These are phyloP conservation scores for Penicillium nucicola DNA, from an alignment of 495 filamentous ascomycete genomes.

Conservation along the genomic window DNA sequence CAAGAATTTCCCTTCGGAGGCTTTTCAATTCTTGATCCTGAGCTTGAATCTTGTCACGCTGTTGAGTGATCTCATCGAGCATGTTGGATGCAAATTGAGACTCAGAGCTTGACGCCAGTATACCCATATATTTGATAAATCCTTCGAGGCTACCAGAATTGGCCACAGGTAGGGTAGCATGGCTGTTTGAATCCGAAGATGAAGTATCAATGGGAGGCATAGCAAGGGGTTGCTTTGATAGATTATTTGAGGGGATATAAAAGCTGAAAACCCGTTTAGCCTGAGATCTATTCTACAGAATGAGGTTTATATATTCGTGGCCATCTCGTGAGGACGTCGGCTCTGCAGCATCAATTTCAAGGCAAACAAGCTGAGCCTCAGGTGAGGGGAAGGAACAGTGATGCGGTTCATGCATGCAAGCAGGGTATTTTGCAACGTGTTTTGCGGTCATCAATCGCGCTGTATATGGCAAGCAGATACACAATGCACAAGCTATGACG, in stretches of 20 bases:
- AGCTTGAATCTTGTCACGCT: conserved; percentile 2
- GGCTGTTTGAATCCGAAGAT: background rate
- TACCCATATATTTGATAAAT: conserved; percentile 7
- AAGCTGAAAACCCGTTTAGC: background rate
- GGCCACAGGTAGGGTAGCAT: background rate
- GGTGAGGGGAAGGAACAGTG: conserved; percentile 7
- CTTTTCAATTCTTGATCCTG: conserved; percentile 14
- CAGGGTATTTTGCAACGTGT: conserved; percentile 11
- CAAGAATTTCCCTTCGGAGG: too few relatives aligned
- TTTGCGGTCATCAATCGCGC: background rate
- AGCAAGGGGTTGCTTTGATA: background rate
- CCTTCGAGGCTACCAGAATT: conserved; percentile 7
- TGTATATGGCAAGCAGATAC: conserved; percentile 6
- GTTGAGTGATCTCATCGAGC: background rate
- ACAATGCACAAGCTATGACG: background rate
- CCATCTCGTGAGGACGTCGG: background rate
- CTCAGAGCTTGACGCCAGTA: conserved; percentile 9
- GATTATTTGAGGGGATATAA: background rate
- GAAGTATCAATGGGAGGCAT: background rate
- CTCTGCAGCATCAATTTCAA: background rate
- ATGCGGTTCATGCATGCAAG: conserved; percentile 10
- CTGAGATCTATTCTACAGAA: background rate
- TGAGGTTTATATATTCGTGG: background rate
- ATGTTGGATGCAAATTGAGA: conserved; percentile 3
- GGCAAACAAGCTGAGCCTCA: background rate